A percentile compares a stretch with the other conserved stretches of the same genome.
phyloP scores from a whole-genome alignment of 805 yeast species.

The Nakazawaea siamensis region DNA sequence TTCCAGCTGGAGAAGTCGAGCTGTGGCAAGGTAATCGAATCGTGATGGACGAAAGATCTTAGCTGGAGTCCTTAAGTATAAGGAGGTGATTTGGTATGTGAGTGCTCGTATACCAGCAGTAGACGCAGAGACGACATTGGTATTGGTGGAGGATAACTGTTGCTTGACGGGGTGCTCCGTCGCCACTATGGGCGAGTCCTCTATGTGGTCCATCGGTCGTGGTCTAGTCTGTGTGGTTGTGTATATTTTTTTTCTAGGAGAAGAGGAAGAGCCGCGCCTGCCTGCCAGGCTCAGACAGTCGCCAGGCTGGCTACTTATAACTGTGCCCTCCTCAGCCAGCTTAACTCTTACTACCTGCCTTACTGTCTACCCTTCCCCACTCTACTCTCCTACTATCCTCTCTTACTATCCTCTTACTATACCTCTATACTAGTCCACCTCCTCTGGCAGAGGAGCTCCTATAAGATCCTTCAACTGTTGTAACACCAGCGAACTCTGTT shows the following conservation, averaged over 20 bases:
- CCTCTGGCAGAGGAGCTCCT: not conserved
- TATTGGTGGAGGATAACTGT: slow-evolving; percentile 29
- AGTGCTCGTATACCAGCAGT: slow-evolving; percentile 85
- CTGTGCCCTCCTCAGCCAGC: too few relatives aligned
- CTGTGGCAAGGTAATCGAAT: slow-evolving; percentile 74
- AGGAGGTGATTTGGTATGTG: slow-evolving; percentile 66
- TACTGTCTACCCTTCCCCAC: not conserved
- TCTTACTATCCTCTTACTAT: too few relatives aligned
- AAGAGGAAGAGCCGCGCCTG: too few relatives aligned
- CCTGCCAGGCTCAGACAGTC: too few relatives aligned
- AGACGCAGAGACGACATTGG: slow-evolving; percentile 62
- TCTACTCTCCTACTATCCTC: not conserved
- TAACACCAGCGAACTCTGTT: slow-evolving; percentile 16
- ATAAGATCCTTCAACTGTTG: slow-evolving; percentile 3
- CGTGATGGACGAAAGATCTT: slow-evolving; percentile 87
- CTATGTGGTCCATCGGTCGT: too few relatives aligned
- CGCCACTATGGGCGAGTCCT: too few relatives aligned
- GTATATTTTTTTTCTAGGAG: too few relatives aligned
- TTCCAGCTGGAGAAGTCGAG: slow-evolving; percentile 43
- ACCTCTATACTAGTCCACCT: not conserved
- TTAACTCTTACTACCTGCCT: too few relatives aligned
- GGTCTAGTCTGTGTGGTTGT: too few relatives aligned
- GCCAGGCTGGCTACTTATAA: too few relatives aligned
- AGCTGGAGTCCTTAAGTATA: slow-evolving; percentile 75
- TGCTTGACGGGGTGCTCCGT: too few relatives aligned